phyloP scores from a whole-genome alignment of 306 rosid genomes.

The Herpetospermum pedunculosum region DNA sequence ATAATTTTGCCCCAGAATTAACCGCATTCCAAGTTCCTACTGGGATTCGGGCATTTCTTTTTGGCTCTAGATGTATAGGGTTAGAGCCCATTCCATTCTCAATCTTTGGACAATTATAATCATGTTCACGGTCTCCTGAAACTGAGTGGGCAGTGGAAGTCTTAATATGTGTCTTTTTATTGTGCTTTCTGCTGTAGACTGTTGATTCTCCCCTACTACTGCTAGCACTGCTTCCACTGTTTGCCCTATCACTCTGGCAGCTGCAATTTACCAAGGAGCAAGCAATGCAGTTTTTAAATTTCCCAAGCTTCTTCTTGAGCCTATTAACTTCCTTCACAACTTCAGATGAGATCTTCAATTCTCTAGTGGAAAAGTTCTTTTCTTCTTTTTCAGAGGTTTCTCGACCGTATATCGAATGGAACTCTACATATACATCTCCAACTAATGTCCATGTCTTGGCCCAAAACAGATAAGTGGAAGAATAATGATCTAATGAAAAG shows the following conservation, averaged over 20 bases:
- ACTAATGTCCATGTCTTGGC: slow-evolving; percentile 86
- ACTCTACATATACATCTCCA: slow-evolving; percentile 80
- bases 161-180: slow-evolving; percentile 37
- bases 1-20: slow-evolving; percentile 18
- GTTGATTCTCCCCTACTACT: slow-evolving; percentile 41
- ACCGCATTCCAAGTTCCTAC: slow-evolving; percentile 11
- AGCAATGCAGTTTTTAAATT: slow-evolving; percentile 56
- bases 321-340: slow-evolving; percentile 94
- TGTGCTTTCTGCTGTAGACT: slow-evolving; percentile 49
- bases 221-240: slow-evolving; percentile 95
- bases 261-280: slow-evolving; percentile 94
- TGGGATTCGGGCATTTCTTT: slow-evolving; percentile 14
- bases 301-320: slow-evolving; percentile 75
- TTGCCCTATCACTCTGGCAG: slow-evolving; percentile 93
- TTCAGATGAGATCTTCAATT: slow-evolving; percentile 77
- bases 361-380: slow-evolving; percentile 40
- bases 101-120: slow-evolving; percentile 14
- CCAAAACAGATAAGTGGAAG: slow-evolving; percentile 80
- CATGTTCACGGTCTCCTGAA: slow-evolving; percentile 36
- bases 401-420: slow-evolving; percentile 41
- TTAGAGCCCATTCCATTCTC: slow-evolving; percentile 25
- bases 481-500: slow-evolving; percentile 39
- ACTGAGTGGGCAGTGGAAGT: slow-evolving; percentile 20
- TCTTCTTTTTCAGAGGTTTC: slow-evolving; percentile 33
- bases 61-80: slow-evolving; percentile 18